These are phyloP conservation scores for Protea cynaroides DNA, from an alignment of 164 flowering plant species.

Conservation along the genomic window DNA sequence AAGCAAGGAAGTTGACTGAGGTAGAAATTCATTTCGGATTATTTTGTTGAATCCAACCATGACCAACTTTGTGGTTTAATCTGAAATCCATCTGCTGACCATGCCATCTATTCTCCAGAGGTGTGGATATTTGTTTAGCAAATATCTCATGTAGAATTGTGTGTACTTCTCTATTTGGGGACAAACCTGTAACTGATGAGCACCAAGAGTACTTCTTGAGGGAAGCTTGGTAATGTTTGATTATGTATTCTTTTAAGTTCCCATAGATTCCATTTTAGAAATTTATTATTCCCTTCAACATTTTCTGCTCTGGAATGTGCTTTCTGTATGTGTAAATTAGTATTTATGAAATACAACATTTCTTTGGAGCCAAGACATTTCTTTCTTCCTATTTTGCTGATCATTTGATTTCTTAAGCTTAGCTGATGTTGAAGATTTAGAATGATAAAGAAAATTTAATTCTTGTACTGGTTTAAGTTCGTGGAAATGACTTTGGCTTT, in stretches of 20 bases:
- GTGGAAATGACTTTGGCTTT: not conserved
- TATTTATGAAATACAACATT: not conserved
- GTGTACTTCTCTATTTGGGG: too few relatives aligned
- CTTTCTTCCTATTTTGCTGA: not conserved
- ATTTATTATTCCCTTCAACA: not conserved
- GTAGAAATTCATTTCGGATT: not conserved
- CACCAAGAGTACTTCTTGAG: not conserved
- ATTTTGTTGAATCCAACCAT: not conserved
- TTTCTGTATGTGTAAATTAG: not conserved
- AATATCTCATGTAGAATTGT: not conserved
- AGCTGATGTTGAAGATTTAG: not conserved
- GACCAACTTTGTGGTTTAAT: not conserved
- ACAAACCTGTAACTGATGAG: not conserved
- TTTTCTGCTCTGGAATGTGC: not conserved
- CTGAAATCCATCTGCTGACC: slow-evolving; percentile 2
- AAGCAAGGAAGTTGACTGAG: not conserved
- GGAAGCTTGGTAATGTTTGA: slow-evolving; percentile 3
- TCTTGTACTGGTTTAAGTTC: not conserved
- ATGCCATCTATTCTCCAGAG: not conserved
- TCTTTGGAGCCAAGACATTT: not conserved
- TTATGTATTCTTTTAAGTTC: not conserved
- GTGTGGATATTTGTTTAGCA: not conserved
- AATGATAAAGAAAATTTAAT: not conserved
- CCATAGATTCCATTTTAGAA: not conserved
- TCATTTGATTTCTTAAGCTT: not conserved